Conservation (phyloP, 1,284 basidiomycete species). For the Moesziomyces sp. region DNA sequence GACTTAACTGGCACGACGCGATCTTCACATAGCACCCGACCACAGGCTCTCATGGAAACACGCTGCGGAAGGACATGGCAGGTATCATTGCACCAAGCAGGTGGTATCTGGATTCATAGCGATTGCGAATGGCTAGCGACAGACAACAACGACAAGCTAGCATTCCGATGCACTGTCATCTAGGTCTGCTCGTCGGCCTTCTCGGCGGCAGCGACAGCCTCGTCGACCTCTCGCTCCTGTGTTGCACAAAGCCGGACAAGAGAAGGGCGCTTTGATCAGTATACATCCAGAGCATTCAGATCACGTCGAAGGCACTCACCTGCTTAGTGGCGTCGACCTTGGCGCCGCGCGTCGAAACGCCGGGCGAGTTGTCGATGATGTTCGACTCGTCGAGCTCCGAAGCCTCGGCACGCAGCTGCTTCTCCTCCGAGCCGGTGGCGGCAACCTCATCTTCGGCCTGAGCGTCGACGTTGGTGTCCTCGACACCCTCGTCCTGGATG, state of each 20-base stretch:
- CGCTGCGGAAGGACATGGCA: no score
- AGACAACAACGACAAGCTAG: neutral
- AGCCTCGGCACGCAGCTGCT: conserved; percentile 40
- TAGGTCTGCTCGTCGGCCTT: conserved; percentile 22
- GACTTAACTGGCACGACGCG: no score
- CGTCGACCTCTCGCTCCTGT: conserved; percentile 45
- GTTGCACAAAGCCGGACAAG: conserved; percentile 1
- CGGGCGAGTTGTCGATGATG: conserved; percentile 54
- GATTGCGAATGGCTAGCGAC: neutral
- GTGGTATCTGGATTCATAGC: conserved; percentile 17
- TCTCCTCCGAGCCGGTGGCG: conserved; percentile 28
- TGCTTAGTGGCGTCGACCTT: conserved; percentile 51
- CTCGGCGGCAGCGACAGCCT: conserved; percentile 43
- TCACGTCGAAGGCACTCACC: no score
- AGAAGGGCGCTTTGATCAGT: neutral
- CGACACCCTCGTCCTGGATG: conserved; percentile 43
- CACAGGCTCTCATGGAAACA: no score
- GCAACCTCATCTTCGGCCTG: conserved; percentile 44
- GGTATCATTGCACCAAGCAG: neutral
- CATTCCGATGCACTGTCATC: neutral
- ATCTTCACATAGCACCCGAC: no score
- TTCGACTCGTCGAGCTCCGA: conserved; percentile 46
- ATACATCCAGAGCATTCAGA: no score
- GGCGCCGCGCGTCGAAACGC: conserved; percentile 45
- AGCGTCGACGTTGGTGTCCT: conserved; percentile 49